Evolutionary conservation across 2,329 filamentous ascomycete genomes (phyloP).

Genomic region (Tolypocladium cylindrosporum): DNA sequence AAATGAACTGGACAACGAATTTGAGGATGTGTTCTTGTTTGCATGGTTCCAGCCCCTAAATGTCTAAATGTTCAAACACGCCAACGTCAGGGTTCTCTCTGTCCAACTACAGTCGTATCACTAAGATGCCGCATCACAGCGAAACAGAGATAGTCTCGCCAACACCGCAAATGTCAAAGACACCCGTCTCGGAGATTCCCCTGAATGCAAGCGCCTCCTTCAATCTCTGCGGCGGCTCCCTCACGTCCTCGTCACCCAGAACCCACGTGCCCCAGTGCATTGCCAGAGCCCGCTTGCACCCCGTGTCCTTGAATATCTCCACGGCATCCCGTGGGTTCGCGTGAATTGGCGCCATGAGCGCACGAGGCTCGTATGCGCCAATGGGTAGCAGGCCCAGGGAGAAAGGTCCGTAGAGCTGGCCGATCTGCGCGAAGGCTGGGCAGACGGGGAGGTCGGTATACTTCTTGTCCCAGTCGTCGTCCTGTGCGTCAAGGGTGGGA

Average conservation of each 20-base stretch:
- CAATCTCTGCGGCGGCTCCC: constrained; percentile 64
- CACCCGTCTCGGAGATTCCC: constrained; percentile 52
- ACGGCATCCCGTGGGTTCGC: constrained; percentile 72
- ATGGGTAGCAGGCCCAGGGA: constrained; percentile 82
- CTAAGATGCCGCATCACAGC: neutral
- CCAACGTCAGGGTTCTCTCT: neutral
- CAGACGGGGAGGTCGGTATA: constrained; percentile 56
- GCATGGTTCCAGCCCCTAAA: no score
- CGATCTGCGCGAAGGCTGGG: constrained; percentile 72
- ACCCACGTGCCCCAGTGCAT: constrained; percentile 87
- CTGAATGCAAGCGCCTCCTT: constrained; percentile 57
- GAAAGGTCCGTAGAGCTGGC: constrained; percentile 64
- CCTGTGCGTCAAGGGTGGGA: constrained; percentile 43
- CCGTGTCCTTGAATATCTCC: constrained; percentile 72
- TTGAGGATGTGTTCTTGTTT: no score
- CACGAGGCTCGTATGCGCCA: constrained; percentile 66
- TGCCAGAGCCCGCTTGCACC: constrained; percentile 63
- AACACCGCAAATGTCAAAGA: constrained; percentile 70
- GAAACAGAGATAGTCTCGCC: constrained; percentile 46
- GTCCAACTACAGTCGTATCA: neutral
- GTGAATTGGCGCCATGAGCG: constrained; percentile 65
- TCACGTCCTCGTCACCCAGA: constrained; percentile 66
- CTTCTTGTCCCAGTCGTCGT: constrained; percentile 58
- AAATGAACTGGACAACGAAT: no score
- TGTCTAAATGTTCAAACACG: neutral